Evolutionary conservation across 2,329 filamentous ascomycete genomes (phyloP), one percentile per base, ranked within the genome.

Genomic region (Alternaria conjuncta): DNA sequence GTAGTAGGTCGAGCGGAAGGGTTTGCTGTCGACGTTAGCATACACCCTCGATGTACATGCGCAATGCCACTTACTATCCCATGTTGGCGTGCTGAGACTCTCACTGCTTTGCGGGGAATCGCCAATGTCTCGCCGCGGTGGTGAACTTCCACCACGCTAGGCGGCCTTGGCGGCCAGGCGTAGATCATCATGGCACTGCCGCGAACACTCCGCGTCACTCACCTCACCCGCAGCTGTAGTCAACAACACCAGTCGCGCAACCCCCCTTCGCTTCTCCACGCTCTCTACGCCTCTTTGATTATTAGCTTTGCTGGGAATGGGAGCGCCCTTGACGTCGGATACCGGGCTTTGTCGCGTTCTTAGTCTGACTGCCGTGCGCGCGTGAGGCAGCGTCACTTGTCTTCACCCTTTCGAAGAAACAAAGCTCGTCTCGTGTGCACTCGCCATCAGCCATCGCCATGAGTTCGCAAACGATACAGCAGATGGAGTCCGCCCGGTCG

Each of bases 401-500:
- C 28, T 60, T 65, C 63, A 65, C 65, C 57, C 47, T 55, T 64
- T 63, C 58, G 64, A 68, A 69, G 57, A 59, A 70, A 71, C 74
- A 71, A 71, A 73, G 69, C 73, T 68, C 56, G 25, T 36, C 47
- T 66, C 49, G 36, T 67, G 67, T 61, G 65, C 60, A 61, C 44
- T 71, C 63, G 49, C 57, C 55, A 58, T 60, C 49, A 25, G n/a
- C 66, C 15, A 59, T 61, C 65, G 64, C 58, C 64, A 79, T 78
- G 75, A 75, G 63, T 68, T 67, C 72, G 58, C 73, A 74, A 55
- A 71, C 72, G 41, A 71, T 98, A 75, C 88, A 89, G 73, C 94
- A 97, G 84, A 90, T 99, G 72, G 90, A 96, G 79, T 90, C 92
- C 74, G 96, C 96, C 67, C 93, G 96, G 76, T 92, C 92, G 78